Conservation (phyloP, 2,329 filamentous ascomycete species). For the Paraconiothyrium sp. region DNA sequence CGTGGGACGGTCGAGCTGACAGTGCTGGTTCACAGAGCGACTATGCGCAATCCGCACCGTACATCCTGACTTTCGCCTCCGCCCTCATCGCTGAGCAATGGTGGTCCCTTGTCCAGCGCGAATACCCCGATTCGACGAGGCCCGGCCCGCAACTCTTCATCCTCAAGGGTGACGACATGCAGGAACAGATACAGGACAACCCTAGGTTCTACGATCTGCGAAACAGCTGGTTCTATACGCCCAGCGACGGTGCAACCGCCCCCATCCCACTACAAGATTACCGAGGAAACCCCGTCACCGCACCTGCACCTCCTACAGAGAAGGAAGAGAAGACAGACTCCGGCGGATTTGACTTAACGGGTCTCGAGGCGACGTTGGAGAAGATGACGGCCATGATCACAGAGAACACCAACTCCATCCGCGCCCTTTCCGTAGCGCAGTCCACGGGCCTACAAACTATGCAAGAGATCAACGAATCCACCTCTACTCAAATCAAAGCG, state of each 20-base stretch:
- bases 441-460: conserved; percentile 45
- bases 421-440: conserved; percentile 45
- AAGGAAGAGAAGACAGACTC: conserved; percentile 19
- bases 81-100: conserved; percentile 42
- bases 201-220: conserved; percentile 39
- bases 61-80: conserved; percentile 46
- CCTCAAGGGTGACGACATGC: conserved; percentile 46
- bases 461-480: conserved; percentile 50
- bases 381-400: conserved; percentile 40
- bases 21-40: conserved; percentile 32
- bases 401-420: conserved; percentile 44
- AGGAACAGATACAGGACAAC: conserved; percentile 44
- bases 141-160: conserved; percentile 47
- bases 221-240: conserved; percentile 47
- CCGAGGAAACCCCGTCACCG: conserved; percentile 28
- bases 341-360: conserved; percentile 30
- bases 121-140: conserved; percentile 43
- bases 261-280: conserved; percentile 45
- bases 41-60: conserved; percentile 43
- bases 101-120: conserved; percentile 45
- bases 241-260: conserved; percentile 32
- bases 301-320: conserved; percentile 12
- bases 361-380: conserved; percentile 35
- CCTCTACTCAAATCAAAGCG: conserved; percentile 45
- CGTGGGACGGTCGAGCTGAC: neutral